Evolutionary conservation across 2,329 filamentous ascomycete species (phyloP), one percentile per base, ranked within the genome.

Genomic region (Penicillium sp.): DNA sequence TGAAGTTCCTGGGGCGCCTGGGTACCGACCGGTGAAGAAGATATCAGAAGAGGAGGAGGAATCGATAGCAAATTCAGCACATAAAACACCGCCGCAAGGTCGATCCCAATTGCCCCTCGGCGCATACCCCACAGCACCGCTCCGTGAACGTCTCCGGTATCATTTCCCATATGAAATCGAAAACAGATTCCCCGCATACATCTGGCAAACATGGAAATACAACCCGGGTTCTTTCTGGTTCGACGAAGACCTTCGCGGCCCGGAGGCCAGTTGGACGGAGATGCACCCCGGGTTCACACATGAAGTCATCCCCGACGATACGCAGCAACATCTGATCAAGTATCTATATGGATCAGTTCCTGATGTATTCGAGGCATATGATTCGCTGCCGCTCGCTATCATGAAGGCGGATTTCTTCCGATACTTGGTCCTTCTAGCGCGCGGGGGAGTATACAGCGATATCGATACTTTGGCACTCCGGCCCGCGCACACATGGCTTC

Each of bases 121-220:
- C 51, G 88, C 93, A 72, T 81, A 90, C 69, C 85, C 86, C 56
- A 84, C 82, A 69, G 86, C 89, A 76, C 86, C 88, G 16, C 81
- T 92, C 50, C 80, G 88, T 83, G 78, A 96, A 61, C 84, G 94
- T 77, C 84, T 99, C 55, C 88, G 87, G 50, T 97, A 96, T 78
- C 89, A 95, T 66, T 97, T 94, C 75, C 91, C 92, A 19, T 99
- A 97, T 80, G 89, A 96, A 68, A 82, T 93, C 60, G 86, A 91
- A 69, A 76, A 81, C 65, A 96, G 93, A 73, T 97, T 97, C 73
- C 94, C 94, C 3, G 92, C 91, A 54, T 97, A 96, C 79, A 95
- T 99, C 70, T 99, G 94, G 94, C 94, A 99, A 80, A 99, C 94
- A 14, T 99, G 94, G 94, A 97, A 95, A 74, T 88, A 85, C 68